Evolutionary conservation across 2,329 filamentous ascomycete species (phyloP).

Genomic region (Pseudogymnoascus sp.): DNA sequence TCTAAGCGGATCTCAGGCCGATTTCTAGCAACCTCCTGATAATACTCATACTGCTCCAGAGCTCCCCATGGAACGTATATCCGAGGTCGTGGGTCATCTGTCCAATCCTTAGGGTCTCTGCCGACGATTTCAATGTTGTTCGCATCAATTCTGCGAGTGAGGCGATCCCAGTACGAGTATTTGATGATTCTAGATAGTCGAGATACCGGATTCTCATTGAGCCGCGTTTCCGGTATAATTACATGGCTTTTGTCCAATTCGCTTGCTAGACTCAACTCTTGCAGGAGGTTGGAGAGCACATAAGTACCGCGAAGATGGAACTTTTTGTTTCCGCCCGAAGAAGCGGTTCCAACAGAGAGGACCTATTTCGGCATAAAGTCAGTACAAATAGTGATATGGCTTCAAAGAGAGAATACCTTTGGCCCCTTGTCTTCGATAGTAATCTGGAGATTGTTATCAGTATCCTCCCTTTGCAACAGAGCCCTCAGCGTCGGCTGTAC

Average conservation of each 20-base stretch:
- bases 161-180: constrained; percentile 84
- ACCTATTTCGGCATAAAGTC: constrained; percentile 43
- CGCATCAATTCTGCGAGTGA: constrained; percentile 85
- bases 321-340: constrained; percentile 77
- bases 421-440: constrained; percentile 94
- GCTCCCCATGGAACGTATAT: constrained; percentile 85
- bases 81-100: constrained; percentile 77
- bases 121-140: constrained; percentile 82
- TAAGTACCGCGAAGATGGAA: constrained; percentile 94
- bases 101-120: constrained; percentile 92
- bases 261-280: constrained; percentile 89
- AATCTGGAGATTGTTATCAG: constrained; percentile 91
- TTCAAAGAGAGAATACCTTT: constrained; percentile 51
- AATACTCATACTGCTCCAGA: constrained; percentile 86
- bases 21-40: constrained; percentile 69
- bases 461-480: constrained; percentile 80
- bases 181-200: constrained; percentile 83
- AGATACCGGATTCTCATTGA: constrained; percentile 93
- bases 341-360: constrained; percentile 75
- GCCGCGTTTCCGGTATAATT: constrained; percentile 78
- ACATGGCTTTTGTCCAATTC: constrained; percentile 84
- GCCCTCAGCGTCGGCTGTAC: constrained; percentile 77
- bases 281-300: constrained; percentile 91
- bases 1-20: constrained; percentile 81
- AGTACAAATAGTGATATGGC: no score